Evolutionary conservation across 169 alveolate genomes (phyloP).

Genomic region (Cryptosporidium xiaoi): DNA sequence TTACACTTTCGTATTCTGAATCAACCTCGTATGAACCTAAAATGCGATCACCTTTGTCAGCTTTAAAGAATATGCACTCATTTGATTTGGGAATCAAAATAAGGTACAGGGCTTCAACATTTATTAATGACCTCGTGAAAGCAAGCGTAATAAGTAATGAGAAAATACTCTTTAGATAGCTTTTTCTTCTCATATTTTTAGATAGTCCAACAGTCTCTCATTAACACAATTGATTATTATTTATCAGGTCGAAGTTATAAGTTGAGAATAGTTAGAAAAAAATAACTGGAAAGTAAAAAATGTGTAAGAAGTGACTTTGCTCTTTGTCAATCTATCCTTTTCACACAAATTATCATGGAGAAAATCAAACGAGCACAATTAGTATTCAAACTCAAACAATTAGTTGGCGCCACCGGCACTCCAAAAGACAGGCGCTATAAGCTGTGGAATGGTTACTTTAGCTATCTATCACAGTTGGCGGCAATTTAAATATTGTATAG

Average conservation of each 20-base stretch:
- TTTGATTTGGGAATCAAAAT: slow-evolving; percentile 32
- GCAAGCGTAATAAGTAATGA: not conserved
- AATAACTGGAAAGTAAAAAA: too few species aligned
- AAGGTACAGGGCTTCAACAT: slow-evolving; percentile 42
- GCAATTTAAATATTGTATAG: not conserved
- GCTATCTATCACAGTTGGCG: not conserved
- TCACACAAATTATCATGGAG: not conserved
- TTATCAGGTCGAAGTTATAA: too few species aligned
- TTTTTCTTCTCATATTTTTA: not conserved
- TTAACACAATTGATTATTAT: too few species aligned
- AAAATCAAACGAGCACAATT: not conserved
- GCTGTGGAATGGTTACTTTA: too few species aligned
- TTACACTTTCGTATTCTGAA: slow-evolving; percentile 26
- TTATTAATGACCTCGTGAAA: not conserved
- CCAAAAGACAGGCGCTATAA: too few species aligned
- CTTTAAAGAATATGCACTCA: slow-evolving; percentile 39
- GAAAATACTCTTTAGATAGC: not conserved
- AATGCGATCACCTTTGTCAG: slow-evolving; percentile 30
- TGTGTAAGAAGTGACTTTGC: too few species aligned
- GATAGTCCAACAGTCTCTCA: too few species aligned
- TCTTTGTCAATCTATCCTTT: not conserved
- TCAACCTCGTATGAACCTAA: slow-evolving; percentile 61
- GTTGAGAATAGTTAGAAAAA: too few species aligned
- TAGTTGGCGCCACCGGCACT: too few species aligned
- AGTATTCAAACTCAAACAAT: too few species aligned